Evolutionary conservation across 345 rosid species (phyloP).

Genomic region (Salix suchowensis): DNA sequence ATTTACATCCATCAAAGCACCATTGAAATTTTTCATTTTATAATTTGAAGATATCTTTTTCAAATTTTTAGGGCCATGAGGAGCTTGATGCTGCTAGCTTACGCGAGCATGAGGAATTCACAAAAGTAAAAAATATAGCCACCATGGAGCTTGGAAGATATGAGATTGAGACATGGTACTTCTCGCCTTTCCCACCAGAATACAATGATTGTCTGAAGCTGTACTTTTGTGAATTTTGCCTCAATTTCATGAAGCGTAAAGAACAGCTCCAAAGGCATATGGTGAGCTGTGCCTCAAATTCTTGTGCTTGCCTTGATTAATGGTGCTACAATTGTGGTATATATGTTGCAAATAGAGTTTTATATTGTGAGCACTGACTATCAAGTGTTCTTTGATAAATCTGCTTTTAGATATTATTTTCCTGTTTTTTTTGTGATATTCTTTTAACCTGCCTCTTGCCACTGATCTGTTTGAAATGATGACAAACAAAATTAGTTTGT

Average conservation of each 20-base stretch:
- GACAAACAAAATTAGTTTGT: neutral
- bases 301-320: neutral
- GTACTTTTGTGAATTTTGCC: conserved; percentile 98
- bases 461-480: neutral
- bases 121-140: conserved; percentile 96
- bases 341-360: neutral
- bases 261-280: conserved; percentile 99
- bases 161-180: conserved; percentile 99
- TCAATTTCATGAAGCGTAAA: conserved; percentile 97
- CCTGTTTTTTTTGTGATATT: neutral
- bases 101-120: conserved; percentile 98
- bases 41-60: conserved; percentile 3
- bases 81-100: conserved; percentile 99
- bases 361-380: neutral
- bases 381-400: neutral
- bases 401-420: neutral
- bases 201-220: conserved; percentile 92
- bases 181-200: conserved; percentile 98
- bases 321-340: neutral
- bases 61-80: conserved; percentile 73
- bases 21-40: neutral
- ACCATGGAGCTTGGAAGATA: conserved; percentile 98
- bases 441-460: neutral
- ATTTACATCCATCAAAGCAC: neutral
- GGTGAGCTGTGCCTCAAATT: conserved; percentile 50